Percentiles rank a stretch among this genome's conserved stretches.
phyloP scores from a whole-genome alignment of 306 rosid species.

The Boehmeria nivea region DNA sequence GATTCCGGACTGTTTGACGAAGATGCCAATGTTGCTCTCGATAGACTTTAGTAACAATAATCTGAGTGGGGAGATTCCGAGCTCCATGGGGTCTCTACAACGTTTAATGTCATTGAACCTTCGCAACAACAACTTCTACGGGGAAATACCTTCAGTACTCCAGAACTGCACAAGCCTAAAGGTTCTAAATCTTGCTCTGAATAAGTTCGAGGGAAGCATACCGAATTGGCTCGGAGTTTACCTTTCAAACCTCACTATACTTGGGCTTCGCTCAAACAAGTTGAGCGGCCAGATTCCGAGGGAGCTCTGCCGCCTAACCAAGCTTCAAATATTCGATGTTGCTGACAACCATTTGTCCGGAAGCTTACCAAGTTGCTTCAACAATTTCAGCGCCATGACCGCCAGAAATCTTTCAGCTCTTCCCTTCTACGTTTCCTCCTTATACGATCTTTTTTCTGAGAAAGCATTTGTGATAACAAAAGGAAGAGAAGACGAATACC shows the following conservation, averaged over 20 bases:
- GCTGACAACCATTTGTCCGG: neutral
- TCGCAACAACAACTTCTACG: constrained; percentile 15
- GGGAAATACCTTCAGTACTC: constrained; percentile 6
- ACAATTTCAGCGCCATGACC: neutral
- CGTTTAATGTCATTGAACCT: constrained; percentile 9
- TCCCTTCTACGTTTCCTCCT: neutral
- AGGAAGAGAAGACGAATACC: neutral
- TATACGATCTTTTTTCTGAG: neutral
- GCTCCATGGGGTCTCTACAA: constrained; percentile 14
- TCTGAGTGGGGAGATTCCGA: too few species aligned
- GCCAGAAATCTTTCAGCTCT: neutral
- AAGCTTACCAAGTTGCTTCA: constrained; percentile 12
- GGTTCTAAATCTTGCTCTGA: neutral
- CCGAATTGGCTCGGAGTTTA: constrained; percentile 11
- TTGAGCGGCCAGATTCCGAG: neutral
- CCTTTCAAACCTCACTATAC: neutral
- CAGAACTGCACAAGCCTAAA: neutral
- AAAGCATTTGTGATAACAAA: neutral
- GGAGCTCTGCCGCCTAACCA: constrained; percentile 6
- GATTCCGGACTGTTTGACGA: constrained; percentile 3
- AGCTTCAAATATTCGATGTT: constrained; percentile 3
- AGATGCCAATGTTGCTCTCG: neutral
- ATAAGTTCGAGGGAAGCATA: constrained; percentile 8
- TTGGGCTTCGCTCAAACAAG: constrained; percentile 12
- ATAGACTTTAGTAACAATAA: constrained; percentile 11